Conservation (phyloP, 2,329 filamentous ascomycete genomes). For the Ramichloridium luteum region DNA sequence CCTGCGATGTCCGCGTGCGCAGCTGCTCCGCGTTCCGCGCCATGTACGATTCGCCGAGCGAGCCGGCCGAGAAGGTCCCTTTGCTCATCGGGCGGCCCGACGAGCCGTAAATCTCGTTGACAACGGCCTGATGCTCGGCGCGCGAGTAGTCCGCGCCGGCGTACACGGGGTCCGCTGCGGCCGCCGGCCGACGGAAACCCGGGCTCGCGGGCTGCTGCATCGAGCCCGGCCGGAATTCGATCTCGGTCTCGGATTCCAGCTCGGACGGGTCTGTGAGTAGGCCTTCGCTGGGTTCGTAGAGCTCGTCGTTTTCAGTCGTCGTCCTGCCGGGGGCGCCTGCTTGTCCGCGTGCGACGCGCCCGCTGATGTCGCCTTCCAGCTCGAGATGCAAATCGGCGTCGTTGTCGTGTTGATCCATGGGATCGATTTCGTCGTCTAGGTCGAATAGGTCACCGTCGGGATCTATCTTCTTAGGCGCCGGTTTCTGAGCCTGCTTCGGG, state of each 20-base stretch:
- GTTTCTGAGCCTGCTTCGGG: too few species aligned
- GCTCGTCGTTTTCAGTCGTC: too few species aligned
- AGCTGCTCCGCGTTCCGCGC: conserved; percentile 23
- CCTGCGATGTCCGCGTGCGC: conserved; percentile 8
- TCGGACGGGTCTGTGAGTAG: conserved; percentile 8
- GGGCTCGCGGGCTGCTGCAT: conserved; percentile 22
- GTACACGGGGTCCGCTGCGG: conserved; percentile 20
- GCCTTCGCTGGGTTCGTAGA: conserved; percentile 13
- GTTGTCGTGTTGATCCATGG: too few species aligned
- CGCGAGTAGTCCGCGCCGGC: conserved; percentile 14
- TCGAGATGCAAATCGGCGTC: not conserved
- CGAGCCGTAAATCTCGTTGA: conserved; percentile 18
- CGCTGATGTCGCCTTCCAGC: conserved; percentile 9
- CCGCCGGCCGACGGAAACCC: conserved; percentile 24
- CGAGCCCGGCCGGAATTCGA: conserved; percentile 17
- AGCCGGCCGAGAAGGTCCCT: conserved; percentile 19
- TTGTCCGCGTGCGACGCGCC: conserved; percentile 7
- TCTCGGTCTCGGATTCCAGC: conserved; percentile 10
- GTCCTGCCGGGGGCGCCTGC: conserved; percentile 6
- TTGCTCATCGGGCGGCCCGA: conserved; percentile 12
- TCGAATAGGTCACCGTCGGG: conserved; percentile 22
- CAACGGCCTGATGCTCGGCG: conserved; percentile 15
- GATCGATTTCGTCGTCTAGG: conserved; percentile 17
- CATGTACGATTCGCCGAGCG: conserved; percentile 26
- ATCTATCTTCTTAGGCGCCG: too few species aligned